Evolutionary conservation across 108 stramenopile species (phyloP), one percentile per base, ranked within the genome.

Genomic region (Seminavis robusta): DNA sequence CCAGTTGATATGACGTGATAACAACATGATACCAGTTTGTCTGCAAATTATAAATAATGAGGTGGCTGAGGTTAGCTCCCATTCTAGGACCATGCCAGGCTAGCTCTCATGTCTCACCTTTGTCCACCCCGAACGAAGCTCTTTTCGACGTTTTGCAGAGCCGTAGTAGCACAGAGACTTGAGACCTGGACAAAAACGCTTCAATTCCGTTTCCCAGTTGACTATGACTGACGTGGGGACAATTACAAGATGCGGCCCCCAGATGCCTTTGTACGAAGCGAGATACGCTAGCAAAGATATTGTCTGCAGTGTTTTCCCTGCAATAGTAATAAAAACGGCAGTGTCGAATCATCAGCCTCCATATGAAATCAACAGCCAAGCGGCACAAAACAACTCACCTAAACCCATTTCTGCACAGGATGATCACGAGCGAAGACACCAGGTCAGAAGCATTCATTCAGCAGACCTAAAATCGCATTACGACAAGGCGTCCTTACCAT

Each of bases 141-240:
- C 89, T 57, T 95, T 96, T 9, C 98, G 65, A 23, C 77, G 70
- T 67, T 96, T 97, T 23, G 90, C 87, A 29, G 83, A 86, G 17
- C 98, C 98, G 59, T 97, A 98, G 75, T 99, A 99, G 23, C 95
- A 95, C 41, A 97, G 52, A 34, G 97, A 90, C 67, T 96, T 93
- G 47, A 95, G 67, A 1, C 82, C 92, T 0, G 95, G 94, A 52
- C 88, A 89, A 63, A 96, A 99, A 42, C 92, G 73, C 60, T 97
- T 97, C 45, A 97, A 74, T 64, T 99, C 98, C 27, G 80, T 83
- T 58, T 99, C 98, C 98, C 98, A 99, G 73, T 99, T 99, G 33
- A 98, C 88, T 25, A 99, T 81, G 59, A 94, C 94, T 3, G 86
- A 89, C 16, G 98, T 99, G 9, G 98, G 98, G 1, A 97, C 98